Base-by-base conservation (phyloP, 177 flowering plant species). In the Vitis hybrid region DNA sequence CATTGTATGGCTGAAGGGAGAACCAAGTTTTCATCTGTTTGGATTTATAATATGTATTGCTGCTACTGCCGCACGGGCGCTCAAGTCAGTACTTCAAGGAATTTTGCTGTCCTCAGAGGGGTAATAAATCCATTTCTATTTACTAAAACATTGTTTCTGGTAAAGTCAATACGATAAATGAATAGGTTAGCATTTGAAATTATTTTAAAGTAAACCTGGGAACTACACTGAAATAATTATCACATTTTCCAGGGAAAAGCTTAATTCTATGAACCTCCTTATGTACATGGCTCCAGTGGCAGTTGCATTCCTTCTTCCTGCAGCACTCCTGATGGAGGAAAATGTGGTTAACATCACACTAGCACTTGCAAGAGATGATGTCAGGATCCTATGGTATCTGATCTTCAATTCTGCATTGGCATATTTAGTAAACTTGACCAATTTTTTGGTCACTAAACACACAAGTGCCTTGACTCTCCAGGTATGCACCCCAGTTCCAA, bases 241-340 rank as follows among this genome's bases (percentile, higher is more conserved):
- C 57, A 49, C 74, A 38, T 68, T 55, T 73, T 85, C 5, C 17
- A 88, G 92, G 84, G 92, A 88, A 79, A 88, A 88, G 84, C 84
- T 88, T 82, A 87, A 87, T 76, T 88, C 92, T 5, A 89, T 87
- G 90, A 89, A 89, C 66, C 86, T 89, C 55, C 88, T 88, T 51
- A 76, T 88, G n/a, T 88, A 88, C 79, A 87, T 88, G 92, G 89
- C 92, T 79, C 89, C 92, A 1, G 84, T 89, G 12, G 89, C 92
- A 66, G 92, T 89, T 51, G 84, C 85, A 28, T 78, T 89, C 61
- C 83, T 89, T n/a, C 89, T 88, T 62, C 92, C 92, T 12, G 92
- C 90, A 3, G 83, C 92, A 10, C 83, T 87, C 51, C 64, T 79
- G 15, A 89, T 89, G 90, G 92, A 89, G 60, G 80, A 84, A 64